Evolutionary conservation across 176 grass and related monocot genomes (phyloP).

Genomic region (Triticum monococcum): DNA sequence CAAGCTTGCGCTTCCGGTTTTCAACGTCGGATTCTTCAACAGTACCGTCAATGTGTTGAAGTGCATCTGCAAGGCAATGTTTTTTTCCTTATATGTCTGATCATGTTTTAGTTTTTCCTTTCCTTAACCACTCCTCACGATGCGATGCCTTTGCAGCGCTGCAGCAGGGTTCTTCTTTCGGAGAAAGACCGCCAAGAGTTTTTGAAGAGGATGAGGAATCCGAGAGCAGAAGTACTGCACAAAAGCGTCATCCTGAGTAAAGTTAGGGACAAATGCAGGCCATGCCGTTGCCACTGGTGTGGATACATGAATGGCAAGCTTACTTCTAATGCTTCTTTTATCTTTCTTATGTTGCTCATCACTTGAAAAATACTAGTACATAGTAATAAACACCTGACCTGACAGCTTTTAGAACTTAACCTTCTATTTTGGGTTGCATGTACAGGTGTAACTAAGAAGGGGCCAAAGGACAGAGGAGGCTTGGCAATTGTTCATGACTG

Average conservation of each 20-base stretch:
- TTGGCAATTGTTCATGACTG: conserved; percentile 72
- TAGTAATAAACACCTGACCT: not conserved
- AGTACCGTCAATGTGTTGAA: conserved; percentile 74
- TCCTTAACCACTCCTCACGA: not conserved
- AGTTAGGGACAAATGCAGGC: conserved; percentile 92
- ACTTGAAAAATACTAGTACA: not conserved
- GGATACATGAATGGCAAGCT: conserved; percentile 70
- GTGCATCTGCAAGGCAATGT: conserved; percentile 85
- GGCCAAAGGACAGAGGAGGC: conserved; percentile 13
- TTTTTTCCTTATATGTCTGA: not conserved
- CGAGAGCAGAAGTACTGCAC: conserved; percentile 53
- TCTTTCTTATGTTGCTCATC: not conserved
- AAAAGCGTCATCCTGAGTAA: conserved; percentile 64
- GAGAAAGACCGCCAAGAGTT: conserved; percentile 58
- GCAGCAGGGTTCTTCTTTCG: conserved; percentile 72
- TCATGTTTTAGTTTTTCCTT: not conserved
- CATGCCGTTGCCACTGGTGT: conserved; percentile 66
- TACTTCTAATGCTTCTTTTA: not conserved
- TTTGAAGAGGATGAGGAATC: conserved; percentile 94
- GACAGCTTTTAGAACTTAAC: conserved; percentile 7
- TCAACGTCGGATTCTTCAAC: conserved; percentile 82
- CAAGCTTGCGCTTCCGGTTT: conserved; percentile 85
- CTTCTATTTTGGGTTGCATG: conserved; percentile 35
- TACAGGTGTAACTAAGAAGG: conserved; percentile 89
- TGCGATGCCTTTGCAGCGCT: conserved; percentile 47